phyloP scores from a whole-genome alignment of 495 filamentous ascomycete species.

The Penicillium mononematosum region DNA sequence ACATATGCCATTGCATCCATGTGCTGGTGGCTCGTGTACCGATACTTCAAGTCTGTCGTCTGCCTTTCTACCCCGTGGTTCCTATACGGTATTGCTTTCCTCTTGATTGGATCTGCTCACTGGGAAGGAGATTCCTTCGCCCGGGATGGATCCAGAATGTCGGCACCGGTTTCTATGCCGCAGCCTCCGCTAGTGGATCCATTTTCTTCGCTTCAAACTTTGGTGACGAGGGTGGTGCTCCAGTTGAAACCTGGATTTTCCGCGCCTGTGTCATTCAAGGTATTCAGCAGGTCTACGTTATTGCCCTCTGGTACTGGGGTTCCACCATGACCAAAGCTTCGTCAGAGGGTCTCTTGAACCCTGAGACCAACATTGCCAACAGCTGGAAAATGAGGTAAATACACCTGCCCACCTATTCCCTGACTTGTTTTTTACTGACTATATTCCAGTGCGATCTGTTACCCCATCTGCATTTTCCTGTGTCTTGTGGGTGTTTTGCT shows the following conservation, averaged over 20 bases:
- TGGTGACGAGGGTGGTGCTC: slow-evolving; percentile 50
- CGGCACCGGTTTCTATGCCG: slow-evolving; percentile 45
- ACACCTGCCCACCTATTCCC: background rate
- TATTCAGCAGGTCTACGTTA: slow-evolving; percentile 48
- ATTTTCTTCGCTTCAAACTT: slow-evolving; percentile 54
- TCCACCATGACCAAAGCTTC: slow-evolving; percentile 39
- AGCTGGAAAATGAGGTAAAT: slow-evolving; percentile 49
- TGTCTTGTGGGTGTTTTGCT: slow-evolving; percentile 42
- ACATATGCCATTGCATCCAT: slow-evolving; percentile 64
- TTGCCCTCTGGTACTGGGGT: slow-evolving; percentile 53
- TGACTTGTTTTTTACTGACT: slow-evolving; percentile 15
- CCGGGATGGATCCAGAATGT: slow-evolving; percentile 52
- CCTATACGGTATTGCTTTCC: slow-evolving; percentile 64
- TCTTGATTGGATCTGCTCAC: slow-evolving; percentile 63
- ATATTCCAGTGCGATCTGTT: slow-evolving; percentile 38
- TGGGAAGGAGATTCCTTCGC: slow-evolving; percentile 41
- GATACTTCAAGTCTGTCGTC: slow-evolving; percentile 59
- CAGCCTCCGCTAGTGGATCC: slow-evolving; percentile 48
- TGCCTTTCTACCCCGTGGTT: slow-evolving; percentile 60
- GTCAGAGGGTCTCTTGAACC: slow-evolving; percentile 31
- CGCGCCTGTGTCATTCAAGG: slow-evolving; percentile 52
- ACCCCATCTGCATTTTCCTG: slow-evolving; percentile 42
- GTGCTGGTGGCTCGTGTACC: slow-evolving; percentile 65
- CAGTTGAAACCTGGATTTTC: slow-evolving; percentile 50
- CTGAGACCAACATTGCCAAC: slow-evolving; percentile 34